phyloP scores from a whole-genome alignment of 2,329 filamentous ascomycete genomes.

The Ambrosiella xylebori region DNA sequence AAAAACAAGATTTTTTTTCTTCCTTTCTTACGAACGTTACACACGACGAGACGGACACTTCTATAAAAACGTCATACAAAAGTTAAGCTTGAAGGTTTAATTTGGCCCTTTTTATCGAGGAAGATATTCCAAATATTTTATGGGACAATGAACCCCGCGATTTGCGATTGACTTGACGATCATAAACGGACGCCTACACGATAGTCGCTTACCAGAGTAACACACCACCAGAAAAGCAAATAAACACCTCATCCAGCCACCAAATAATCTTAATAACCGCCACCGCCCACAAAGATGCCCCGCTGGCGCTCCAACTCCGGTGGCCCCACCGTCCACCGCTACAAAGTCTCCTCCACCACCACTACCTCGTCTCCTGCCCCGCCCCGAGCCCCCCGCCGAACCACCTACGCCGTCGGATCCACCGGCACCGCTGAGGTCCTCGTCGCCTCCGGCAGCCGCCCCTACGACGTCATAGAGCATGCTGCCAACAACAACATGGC shows the following conservation, averaged over 20 bases:
- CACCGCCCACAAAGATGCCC: constrained; percentile 17
- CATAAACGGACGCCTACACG: not conserved
- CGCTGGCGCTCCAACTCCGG: constrained; percentile 19
- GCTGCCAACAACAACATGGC: constrained; percentile 16
- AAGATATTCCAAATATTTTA: too few relatives aligned
- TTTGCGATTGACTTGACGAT: not conserved
- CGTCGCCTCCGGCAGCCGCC: constrained; percentile 27
- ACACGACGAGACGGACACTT: too few relatives aligned
- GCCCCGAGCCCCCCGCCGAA: constrained; percentile 23
- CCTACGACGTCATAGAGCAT: constrained; percentile 17
- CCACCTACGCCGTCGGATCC: constrained; percentile 18
- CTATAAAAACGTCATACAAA: too few relatives aligned
- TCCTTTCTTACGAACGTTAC: too few relatives aligned
- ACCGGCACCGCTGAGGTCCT: constrained; percentile 30
- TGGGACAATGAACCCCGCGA: too few relatives aligned
- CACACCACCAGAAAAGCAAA: not conserved
- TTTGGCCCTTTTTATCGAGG: too few relatives aligned
- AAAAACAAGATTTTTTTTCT: too few relatives aligned
- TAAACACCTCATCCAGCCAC: not conserved
- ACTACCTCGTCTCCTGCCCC: constrained; percentile 24
- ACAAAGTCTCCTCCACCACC: constrained; percentile 29
- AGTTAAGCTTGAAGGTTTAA: too few relatives aligned
- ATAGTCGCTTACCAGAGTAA: too few relatives aligned
- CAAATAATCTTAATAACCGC: not conserved
- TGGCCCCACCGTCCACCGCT: constrained; percentile 35